Percentiles rank a stretch among this genome's conserved stretches.
Conservation (phyloP, 2,329 filamentous ascomycete genomes). For the Exophiala aquamarina region DNA sequence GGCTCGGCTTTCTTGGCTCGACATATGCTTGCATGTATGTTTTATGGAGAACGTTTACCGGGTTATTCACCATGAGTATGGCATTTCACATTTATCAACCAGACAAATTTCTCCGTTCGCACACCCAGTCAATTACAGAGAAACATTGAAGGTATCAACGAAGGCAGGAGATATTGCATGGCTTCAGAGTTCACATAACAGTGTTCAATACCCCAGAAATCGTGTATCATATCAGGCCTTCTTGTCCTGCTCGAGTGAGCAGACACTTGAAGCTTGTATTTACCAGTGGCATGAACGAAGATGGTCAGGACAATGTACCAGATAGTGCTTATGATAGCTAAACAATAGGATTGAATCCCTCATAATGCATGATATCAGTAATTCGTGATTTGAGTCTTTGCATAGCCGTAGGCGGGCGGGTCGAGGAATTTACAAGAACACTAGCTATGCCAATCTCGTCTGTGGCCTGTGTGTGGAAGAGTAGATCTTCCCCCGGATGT, state of each 20-base stretch:
- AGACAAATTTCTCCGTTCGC: no score
- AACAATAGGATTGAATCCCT: slow-evolving; percentile 3
- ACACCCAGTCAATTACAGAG: background rate
- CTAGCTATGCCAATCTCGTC: no score
- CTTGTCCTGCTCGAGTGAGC: slow-evolving; percentile 13
- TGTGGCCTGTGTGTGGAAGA: no score
- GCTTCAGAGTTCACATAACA: slow-evolving; percentile 14
- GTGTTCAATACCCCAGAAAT: slow-evolving; percentile 14
- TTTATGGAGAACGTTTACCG: slow-evolving; percentile 5
- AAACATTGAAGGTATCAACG: slow-evolving; percentile 8
- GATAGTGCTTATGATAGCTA: slow-evolving; percentile 21
- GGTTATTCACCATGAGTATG: background rate
- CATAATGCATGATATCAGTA: background rate
- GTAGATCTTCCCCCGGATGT: no score
- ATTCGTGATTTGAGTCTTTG: no score
- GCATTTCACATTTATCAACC: background rate
- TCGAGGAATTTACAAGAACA: no score
- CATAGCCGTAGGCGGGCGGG: no score
- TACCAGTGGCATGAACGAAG: slow-evolving; percentile 18
- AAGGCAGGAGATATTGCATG: slow-evolving; percentile 17
- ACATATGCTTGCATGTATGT: slow-evolving; percentile 2
- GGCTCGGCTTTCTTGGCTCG: slow-evolving; percentile 21
- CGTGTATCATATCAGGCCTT: slow-evolving; percentile 20
- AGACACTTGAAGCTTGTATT: slow-evolving; percentile 18
- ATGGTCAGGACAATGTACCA: slow-evolving; percentile 19